Evolutionary conservation across 2,329 filamentous ascomycete species (phyloP), one percentile per base, ranked within the genome.

Genomic region (Gaeumannomyces sp.): DNA sequence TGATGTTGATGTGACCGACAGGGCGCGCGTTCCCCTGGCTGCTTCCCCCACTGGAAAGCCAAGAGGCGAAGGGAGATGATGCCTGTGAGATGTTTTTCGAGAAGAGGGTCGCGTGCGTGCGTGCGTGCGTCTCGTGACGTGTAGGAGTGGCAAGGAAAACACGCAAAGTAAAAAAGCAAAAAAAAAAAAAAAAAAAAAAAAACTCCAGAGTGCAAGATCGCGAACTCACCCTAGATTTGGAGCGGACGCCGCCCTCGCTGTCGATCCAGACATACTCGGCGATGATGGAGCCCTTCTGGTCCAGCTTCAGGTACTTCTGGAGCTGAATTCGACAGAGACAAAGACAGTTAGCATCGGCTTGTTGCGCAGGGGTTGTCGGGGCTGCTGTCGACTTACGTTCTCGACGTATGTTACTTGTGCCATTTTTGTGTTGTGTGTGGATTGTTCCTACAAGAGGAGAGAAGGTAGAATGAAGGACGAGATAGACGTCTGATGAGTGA

Each of bases 161-260:
- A 11, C 11, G 31, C n/a, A n/a, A n/a, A n/a, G 31, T 33, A 11
- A 11, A 33, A 33, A 33, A 33, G 35, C 35, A 38, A 14, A 45
- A 16, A 6, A 7, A 19, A 16, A 38, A 27, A 58, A 27, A n/a
- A n/a, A n/a, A n/a, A n/a, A n/a, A n/a, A n/a, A n/a, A n/a, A 16
- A 7, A 7, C 45, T 53, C 45, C 3, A 53, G 45, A 7, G 45
- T 4, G 3, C 29, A 29, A 25, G 25, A 25, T n/a, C 11, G 10
- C 6, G 16, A 35, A 84, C 92, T 84, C 84, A 97, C 94, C 86
- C 93, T 96, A 76, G 91, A 94, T 85, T 98, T 99, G 77, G 93
- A 97, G 74, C 95, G 93, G 72, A 91, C 85, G 74, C 90, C 89
- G 77, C 93, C 93, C 70, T 81, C 80, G 70, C 91, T 84, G 76